Percentiles rank a stretch among this genome's conserved stretches.
These are phyloP conservation scores for Leccinum pachyderme DNA, from an alignment of 1,284 basidiomycete genomes.

Conservation along the genomic window DNA sequence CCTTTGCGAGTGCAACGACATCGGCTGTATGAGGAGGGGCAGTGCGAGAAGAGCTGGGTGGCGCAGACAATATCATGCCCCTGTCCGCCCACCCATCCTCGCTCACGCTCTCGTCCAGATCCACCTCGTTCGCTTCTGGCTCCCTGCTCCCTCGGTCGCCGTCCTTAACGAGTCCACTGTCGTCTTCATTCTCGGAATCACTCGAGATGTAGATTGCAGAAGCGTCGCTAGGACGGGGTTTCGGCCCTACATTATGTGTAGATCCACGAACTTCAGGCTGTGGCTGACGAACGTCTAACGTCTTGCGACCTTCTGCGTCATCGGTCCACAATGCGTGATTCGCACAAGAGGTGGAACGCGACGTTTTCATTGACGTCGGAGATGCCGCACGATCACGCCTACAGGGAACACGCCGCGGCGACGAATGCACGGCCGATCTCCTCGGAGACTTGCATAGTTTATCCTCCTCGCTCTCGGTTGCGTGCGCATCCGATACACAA, in stretches of 20 bases:
- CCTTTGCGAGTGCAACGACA: background rate
- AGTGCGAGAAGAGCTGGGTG: constrained; percentile 15
- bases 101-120: constrained; percentile 9
- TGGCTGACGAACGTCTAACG: background rate
- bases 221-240: constrained; percentile 16
- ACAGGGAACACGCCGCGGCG: constrained; percentile 18
- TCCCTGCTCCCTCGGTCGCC: background rate
- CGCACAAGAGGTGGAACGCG: background rate
- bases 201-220: constrained; percentile 34
- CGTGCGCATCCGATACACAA: constrained; percentile 4
- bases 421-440: constrained; percentile 27
- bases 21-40: background rate
- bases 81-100: constrained; percentile 18
- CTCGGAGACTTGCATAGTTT: constrained; percentile 28
- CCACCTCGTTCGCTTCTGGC: background rate
- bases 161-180: background rate
- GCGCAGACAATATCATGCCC: constrained; percentile 28
- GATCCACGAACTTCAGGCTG: background rate
- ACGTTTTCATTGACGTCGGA: constrained; percentile 8
- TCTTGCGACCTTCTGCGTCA: background rate
- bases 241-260: background rate
- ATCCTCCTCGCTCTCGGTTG: constrained; percentile 8
- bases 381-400: constrained; percentile 8
- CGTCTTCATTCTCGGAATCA: constrained; percentile 26
- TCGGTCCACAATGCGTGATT: background rate